These are phyloP conservation scores for Trichoderma polysporum DNA, from an alignment of 2,329 filamentous ascomycete genomes.

Conservation along the genomic window DNA sequence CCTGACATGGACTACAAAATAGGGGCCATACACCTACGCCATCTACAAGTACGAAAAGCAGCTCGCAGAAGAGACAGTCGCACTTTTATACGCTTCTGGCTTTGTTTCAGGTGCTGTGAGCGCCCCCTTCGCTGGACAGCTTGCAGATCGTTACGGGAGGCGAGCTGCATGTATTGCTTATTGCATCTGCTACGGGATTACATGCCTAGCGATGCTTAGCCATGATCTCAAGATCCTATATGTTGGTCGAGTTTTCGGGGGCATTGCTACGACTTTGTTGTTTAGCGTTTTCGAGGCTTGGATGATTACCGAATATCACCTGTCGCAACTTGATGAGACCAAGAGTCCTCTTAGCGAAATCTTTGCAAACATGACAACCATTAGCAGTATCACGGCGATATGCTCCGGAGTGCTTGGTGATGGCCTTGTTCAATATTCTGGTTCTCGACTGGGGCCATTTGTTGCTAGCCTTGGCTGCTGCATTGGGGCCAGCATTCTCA, in stretches of 20 bases:
- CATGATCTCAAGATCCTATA: conserved; percentile 46
- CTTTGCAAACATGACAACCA: conserved; percentile 52
- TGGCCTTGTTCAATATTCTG: conserved; percentile 46
- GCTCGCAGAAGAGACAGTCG: conserved; percentile 45
- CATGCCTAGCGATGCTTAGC: conserved; percentile 52
- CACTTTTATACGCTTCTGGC: conserved; percentile 45
- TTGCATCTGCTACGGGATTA: conserved; percentile 51
- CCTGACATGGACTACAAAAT: neutral
- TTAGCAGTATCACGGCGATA: conserved; percentile 58
- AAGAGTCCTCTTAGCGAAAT: conserved; percentile 48
- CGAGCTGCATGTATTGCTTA: conserved; percentile 53
- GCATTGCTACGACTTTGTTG: conserved; percentile 56
- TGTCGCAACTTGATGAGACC: conserved; percentile 42
- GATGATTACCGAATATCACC: conserved; percentile 58
- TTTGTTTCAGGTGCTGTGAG: conserved; percentile 51
- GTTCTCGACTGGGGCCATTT: conserved; percentile 54
- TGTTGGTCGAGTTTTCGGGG: conserved; percentile 54
- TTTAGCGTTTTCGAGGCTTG: conserved; percentile 61
- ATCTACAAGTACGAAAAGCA: conserved; percentile 52
- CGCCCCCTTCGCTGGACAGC: conserved; percentile 40
- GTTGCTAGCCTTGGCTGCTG: conserved; percentile 45
- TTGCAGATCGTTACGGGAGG: conserved; percentile 48
- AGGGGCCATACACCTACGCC: conserved; percentile 51
- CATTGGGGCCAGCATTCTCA: conserved; percentile 39
- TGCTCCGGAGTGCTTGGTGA: conserved; percentile 53